Base-by-base conservation (phyloP, 1,139 yeast species). In the Chernovozyma aurita region DNA sequence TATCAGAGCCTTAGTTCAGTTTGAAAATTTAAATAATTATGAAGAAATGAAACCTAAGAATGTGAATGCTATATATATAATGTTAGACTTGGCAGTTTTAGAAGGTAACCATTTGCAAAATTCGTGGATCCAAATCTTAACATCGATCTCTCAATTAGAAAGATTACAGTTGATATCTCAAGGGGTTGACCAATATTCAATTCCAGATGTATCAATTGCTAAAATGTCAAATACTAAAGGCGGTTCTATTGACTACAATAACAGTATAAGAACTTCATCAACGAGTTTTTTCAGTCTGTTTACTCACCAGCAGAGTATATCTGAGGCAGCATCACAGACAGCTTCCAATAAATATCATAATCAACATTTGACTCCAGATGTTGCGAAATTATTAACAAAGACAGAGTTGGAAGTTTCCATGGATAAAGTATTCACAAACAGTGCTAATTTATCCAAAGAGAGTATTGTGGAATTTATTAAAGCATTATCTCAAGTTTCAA, bases 141-240 rank as follows among this genome's bases (percentile, higher is more conserved):
- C 84, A 3, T 80, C 90, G 3, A 79, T 90, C 36, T 86, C 97
- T 7, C 97, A 92, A 59, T 75, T 92, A 35, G 98, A 94, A 55
- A 74, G 97, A 53, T 68, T 88, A 41, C 96, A 88, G 58, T 68
- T 92, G 35, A 81, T 88, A 39, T 86, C 95, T 0, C 84, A 86
- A 50, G 98, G 97, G 37, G 78, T 87, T 35, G 92, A 86, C 43
- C 87, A 92, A 32, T 83, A 79, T 32, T 71, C 82, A 3, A 80
- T 92, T 42, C 97, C 97, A 1, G 97, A 88, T 61, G 83, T 90
- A 27, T 68, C 86, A 3, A 76, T 73, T 39, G 95, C 95, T 2
- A 78, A 85, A 50, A 53, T 80, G 30, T 12, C 30, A 28, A 79
- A 77, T 2, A 73, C 65, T 44, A 69, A 87, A 50, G 86, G 81